Evolutionary conservation across 2,329 filamentous ascomycete genomes (phyloP), one percentile per base, ranked within the genome.

Genomic region (Bipolaris oryzae): DNA sequence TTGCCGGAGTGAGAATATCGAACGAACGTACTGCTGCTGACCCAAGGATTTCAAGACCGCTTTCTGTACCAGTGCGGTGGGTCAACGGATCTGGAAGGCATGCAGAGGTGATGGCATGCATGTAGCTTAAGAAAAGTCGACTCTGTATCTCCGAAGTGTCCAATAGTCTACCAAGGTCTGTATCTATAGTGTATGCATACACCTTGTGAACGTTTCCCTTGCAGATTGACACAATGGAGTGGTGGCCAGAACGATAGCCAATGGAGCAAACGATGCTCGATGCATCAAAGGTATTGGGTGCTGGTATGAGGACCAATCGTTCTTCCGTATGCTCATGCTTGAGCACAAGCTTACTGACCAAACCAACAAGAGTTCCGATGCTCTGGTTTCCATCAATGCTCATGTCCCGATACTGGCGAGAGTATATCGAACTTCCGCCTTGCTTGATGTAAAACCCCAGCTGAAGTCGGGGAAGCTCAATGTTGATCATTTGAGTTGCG

Each of bases 81-180:
- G 80, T 84, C 0, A 87, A 72, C 0, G 70, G 72, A 60, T 87
- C 85, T 0, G 81, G 79, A 0, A 85, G 69, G 23, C 77, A 83
- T 46, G 79, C 78, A 0, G 84, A 83, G 0, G 85, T 87, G 0
- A 85, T 53, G 0, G 81, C 84, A 58, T 88, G 84, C 0, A 88
- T 68, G 25, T 82, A 82, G 7, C 55, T 74, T 0, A 85, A 71
- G 16, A 80, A 77, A 0, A 89, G 71, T 49, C 82, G 84, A 67
- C 82, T 84, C 10, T 80, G 76, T 0, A 86, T 44, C 11, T 74
- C 81, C 0, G 80, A 81, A 58, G 80, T 83, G 16, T 84, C 82
- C 0, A 77, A 57, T 0, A 89, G 64, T 2, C 80, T 74, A 0
- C 84, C 80, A 0, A 89, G 77, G 1, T 70, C 69, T 0, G 60